Evolutionary conservation across 2,329 filamentous ascomycete species (phyloP).

Genomic region (Penicillium sp.): DNA sequence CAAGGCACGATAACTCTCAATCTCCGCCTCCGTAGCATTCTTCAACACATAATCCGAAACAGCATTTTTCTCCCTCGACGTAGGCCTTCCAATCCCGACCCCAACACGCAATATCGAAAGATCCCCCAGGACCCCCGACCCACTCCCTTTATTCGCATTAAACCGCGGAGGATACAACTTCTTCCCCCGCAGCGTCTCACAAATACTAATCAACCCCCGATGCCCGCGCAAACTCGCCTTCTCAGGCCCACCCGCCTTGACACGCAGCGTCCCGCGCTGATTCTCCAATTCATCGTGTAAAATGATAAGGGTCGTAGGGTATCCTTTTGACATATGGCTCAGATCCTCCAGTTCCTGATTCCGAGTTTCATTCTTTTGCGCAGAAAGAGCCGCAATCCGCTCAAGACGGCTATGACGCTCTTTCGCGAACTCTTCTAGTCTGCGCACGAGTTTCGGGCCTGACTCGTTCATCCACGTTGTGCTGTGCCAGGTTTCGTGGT

Average conservation of each 20-base stretch:
- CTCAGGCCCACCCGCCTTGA: conserved; percentile 56
- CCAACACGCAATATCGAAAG: conserved; percentile 60
- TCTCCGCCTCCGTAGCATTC: conserved; percentile 57
- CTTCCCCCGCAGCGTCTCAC: conserved; percentile 50
- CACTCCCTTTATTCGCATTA: conserved; percentile 21
- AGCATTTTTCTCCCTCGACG: conserved; percentile 58
- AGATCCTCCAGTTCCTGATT: too few relatives aligned
- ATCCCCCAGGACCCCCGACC: conserved; percentile 9
- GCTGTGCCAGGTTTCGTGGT: conserved; percentile 59
- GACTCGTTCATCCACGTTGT: conserved; percentile 80
- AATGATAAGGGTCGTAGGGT: conserved; percentile 58
- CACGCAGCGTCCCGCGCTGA: conserved; percentile 62
- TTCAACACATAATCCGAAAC: conserved; percentile 76
- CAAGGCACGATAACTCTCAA: conserved; percentile 48
- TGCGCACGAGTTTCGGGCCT: conserved; percentile 64
- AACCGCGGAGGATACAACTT: conserved; percentile 31
- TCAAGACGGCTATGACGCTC: conserved; percentile 7
- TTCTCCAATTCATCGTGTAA: conserved; percentile 87
- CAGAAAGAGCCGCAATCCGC: background rate
- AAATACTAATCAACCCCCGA: conserved; percentile 69
- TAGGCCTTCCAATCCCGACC: conserved; percentile 81
- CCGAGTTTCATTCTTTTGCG: too few relatives aligned
- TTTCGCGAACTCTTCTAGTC: conserved; percentile 53
- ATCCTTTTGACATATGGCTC: background rate
- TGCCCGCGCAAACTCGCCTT: conserved; percentile 63